phyloP scores from a whole-genome alignment of 805 yeast species.

The Metschnikowia bowlesiae region DNA sequence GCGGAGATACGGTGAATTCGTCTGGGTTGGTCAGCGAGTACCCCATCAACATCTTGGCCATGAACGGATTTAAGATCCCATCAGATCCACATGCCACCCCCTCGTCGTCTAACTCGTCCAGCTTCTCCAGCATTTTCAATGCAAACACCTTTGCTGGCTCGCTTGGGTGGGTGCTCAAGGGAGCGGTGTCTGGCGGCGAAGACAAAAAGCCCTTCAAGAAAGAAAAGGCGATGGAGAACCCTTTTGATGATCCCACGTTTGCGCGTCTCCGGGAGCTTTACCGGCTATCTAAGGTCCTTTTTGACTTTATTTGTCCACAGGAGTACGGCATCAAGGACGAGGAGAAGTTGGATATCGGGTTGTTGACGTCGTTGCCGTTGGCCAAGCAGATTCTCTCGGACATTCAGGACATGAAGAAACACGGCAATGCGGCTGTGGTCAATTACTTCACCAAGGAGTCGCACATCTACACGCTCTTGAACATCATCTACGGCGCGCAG shows the following conservation, averaged over 20 bases:
- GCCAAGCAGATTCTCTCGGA: conserved; percentile 84
- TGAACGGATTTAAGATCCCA: conserved; percentile 68
- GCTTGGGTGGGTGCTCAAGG: conserved; percentile 65
- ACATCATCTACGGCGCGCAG: conserved; percentile 86
- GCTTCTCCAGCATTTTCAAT: conserved; percentile 18
- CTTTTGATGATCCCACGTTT: conserved; percentile 75
- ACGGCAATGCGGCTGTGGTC: conserved; percentile 77
- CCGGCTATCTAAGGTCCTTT: conserved; percentile 83
- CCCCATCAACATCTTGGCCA: conserved; percentile 70
- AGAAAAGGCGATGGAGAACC: conserved; percentile 24
- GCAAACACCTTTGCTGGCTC: conserved; percentile 52
- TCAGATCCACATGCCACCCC: conserved; percentile 23
- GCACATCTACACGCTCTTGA: conserved; percentile 89
- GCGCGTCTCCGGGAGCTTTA: conserved; percentile 83
- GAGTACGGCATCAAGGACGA: conserved; percentile 96
- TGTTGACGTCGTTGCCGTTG: conserved; percentile 87
- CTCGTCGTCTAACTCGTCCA: conserved; percentile 20
- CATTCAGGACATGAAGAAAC: conserved; percentile 70
- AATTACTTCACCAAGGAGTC: conserved; percentile 95
- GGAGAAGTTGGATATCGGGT: conserved; percentile 93
- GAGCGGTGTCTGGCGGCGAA: conserved; percentile 24
- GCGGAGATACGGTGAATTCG: conserved; percentile 43
- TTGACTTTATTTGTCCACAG: conserved; percentile 97
- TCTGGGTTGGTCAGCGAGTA: conserved; percentile 61
- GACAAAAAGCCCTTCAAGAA: conserved; percentile 11